Evolutionary conservation across 345 rosid species (phyloP), one percentile per base, ranked within the genome.

Genomic region (Aquilaria malaccensis): DNA sequence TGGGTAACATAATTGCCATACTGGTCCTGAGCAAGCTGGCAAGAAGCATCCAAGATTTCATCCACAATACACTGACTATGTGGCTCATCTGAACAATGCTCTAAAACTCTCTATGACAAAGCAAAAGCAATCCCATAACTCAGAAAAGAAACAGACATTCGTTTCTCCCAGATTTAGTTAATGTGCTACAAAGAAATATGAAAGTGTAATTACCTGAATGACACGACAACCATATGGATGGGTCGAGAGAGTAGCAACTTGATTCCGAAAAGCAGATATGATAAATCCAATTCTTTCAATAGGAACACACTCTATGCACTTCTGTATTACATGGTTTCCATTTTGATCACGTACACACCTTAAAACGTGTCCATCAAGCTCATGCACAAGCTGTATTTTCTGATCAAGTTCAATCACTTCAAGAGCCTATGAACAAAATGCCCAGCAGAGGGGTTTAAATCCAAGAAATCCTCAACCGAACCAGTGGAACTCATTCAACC

Each of bases 191-290:
- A 70, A 62, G 49, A 29, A 15, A 56, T 30, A 46, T 68, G 52
- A 63, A 57, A 31, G 57, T 29, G 55, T 7, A 54, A 49, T 61
- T 77, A 91, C 99, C 89, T 95, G 97, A 68, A 95, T 83, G 52
- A 95, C 99, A 69, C 97, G 96, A 60, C 99, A 95, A 50, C 99
- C 99, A 65, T 95, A 95, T 7, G 99, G 97, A 83, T 91, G 97
- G 60, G 83, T 85, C 55, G 99, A 85, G 67, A 95, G 97, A 29
- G 66, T 67, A 45, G 88, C 88, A 53, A 91, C 99, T 68, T 95
- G 95, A 63, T 91, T 89, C 62, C 73, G 76, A 64, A 95, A 95
- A 70, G 99, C 81, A 63, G 87, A 80, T 66, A 88, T 85, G 58
- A 95, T 77, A 56, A 95, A 95, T 50, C 80, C 88, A 74, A 86